These are phyloP conservation scores for Silybum marianum DNA, from an alignment of 129 eudicot species.

Conservation along the genomic window DNA sequence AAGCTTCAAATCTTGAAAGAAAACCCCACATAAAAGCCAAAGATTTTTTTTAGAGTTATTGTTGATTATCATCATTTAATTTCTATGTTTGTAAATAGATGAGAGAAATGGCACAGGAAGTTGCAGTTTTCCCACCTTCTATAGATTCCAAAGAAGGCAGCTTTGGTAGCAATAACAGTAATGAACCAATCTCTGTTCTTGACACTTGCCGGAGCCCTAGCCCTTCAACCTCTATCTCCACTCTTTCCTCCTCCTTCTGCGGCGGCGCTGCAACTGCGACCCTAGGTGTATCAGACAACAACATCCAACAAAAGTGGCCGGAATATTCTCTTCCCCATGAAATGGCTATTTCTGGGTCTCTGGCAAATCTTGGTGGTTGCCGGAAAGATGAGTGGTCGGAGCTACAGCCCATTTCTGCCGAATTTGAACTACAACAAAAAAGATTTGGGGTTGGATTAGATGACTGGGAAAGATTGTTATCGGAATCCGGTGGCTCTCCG, in stretches of 20 bases:
- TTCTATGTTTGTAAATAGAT: constrained; percentile 22
- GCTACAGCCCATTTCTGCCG: constrained; percentile 47
- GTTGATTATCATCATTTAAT: neutral
- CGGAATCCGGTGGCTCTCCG: constrained; percentile 41
- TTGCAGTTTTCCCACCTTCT: constrained; percentile 28
- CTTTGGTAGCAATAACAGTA: constrained; percentile 38
- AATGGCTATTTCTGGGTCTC: constrained; percentile 22
- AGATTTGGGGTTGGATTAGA: constrained; percentile 51
- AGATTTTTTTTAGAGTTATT: neutral
- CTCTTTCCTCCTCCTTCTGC: constrained; percentile 49
- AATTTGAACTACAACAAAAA: constrained; percentile 38
- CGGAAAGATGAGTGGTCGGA: constrained; percentile 59
- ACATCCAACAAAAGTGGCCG: constrained; percentile 37
- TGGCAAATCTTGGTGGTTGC: constrained; percentile 24
- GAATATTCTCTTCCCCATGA: constrained; percentile 30
- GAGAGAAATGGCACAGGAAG: constrained; percentile 39
- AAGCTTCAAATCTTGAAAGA: neutral
- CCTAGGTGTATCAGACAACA: constrained; percentile 30
- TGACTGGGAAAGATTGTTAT: constrained; percentile 61
- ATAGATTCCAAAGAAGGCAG: constrained; percentile 43
- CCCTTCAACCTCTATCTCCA: constrained; percentile 68
- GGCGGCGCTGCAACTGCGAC: constrained; percentile 37
- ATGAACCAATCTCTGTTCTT: constrained; percentile 64
- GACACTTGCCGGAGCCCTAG: constrained; percentile 71
- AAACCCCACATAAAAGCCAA: neutral